Conservation (phyloP, 371 early-diverging fungal species). For the Amoeboaphelidium protococcarum region DNA sequence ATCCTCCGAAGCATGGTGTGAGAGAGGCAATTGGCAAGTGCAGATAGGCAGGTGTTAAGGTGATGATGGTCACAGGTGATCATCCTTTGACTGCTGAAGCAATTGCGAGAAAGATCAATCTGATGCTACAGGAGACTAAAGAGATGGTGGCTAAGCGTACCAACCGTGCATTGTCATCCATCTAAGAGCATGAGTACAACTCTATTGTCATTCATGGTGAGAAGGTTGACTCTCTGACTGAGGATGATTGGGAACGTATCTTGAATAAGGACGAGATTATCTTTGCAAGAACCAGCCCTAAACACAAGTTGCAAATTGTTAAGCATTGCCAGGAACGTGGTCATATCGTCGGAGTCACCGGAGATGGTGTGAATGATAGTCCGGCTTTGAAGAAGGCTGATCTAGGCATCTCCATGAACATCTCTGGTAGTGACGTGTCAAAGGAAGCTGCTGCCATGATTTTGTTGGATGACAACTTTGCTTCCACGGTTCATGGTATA, state of each 20-base stretch:
- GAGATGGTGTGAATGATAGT: constrained; percentile 61
- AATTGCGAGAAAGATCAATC: constrained; percentile 64
- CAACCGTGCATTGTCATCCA: constrained; percentile 22
- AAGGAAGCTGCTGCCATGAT: constrained; percentile 96
- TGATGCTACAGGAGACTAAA: constrained; percentile 61
- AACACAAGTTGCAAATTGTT: constrained; percentile 69
- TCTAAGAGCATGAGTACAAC: constrained; percentile 45
- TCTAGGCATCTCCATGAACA: constrained; percentile 88
- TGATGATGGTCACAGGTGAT: constrained; percentile 92
- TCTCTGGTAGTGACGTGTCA: constrained; percentile 74
- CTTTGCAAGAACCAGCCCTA: constrained; percentile 72
- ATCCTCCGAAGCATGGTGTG: constrained; percentile 88
- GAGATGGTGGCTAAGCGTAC: constrained; percentile 35
- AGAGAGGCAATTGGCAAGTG: constrained; percentile 82
- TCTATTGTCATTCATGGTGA: constrained; percentile 86
- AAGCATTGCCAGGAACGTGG: constrained; percentile 48
- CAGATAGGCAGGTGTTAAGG: constrained; percentile 67
- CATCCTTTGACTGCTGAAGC: constrained; percentile 35
- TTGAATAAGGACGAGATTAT: constrained; percentile 61
- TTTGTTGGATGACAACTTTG: constrained; percentile 80
- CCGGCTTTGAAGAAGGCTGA: constrained; percentile 53
- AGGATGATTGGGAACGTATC: constrained; percentile 64
- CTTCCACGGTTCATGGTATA: constrained; percentile 57
- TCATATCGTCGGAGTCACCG: constrained; percentile 76
- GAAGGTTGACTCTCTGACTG: constrained; percentile 40